phyloP scores from a whole-genome alignment of 257 asterid genomes.

The Gentiana straminea region DNA sequence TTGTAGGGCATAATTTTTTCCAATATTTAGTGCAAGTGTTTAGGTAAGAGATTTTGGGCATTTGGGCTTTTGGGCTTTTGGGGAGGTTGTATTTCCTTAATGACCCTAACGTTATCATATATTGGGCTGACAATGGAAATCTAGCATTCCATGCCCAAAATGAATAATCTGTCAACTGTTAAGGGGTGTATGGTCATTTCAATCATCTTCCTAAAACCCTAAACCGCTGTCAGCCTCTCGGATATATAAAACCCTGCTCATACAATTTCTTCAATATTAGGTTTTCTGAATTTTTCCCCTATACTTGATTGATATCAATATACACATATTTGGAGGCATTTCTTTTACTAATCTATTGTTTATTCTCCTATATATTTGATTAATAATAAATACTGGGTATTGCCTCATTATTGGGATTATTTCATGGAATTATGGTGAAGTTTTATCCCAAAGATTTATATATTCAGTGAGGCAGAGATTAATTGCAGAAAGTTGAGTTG shows the following conservation, averaged over 20 bases:
- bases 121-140: not conserved
- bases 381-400: no score
- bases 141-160: no score
- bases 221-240: not conserved
- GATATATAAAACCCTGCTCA: not conserved
- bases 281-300: no score
- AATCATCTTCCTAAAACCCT: not conserved
- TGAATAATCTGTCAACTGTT: not conserved
- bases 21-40: not conserved
- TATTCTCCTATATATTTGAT: no score
- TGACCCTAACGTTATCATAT: not conserved
- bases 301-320: no score
- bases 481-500: slow-evolving; percentile 67
- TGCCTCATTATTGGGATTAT: slow-evolving; percentile 3
- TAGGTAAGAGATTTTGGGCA: no score
- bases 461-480: slow-evolving; percentile 16
- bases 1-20: not conserved
- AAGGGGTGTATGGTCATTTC: not conserved
- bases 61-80: no score
- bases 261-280: no score
- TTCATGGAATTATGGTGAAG: not conserved
- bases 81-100: no score
- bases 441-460: not conserved
- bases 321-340: no score
- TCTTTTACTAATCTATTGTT: no score